phyloP scores from a whole-genome alignment of 768 basidiomycete genomes.

The Naganishia vishniacii region DNA sequence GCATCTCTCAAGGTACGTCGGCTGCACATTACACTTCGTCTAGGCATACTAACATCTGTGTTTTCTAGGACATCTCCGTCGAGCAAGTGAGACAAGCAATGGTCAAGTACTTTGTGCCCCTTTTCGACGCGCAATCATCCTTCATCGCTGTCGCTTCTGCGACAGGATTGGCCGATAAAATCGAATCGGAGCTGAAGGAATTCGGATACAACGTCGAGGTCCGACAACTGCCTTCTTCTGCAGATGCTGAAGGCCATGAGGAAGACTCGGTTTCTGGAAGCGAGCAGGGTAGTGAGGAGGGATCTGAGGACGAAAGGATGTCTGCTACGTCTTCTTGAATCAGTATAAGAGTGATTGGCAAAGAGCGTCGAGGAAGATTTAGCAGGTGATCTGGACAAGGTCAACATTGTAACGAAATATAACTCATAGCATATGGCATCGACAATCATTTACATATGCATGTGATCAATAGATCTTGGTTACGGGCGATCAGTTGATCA shows the following conservation, averaged over 20 bases:
- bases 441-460: not conserved
- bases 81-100: slow-evolving; percentile 68
- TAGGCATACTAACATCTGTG: not conserved
- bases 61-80: slow-evolving; percentile 62
- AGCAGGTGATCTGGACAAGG: not conserved
- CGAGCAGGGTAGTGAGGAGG: slow-evolving; percentile 17
- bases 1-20: slow-evolving; percentile 57
- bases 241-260: slow-evolving; percentile 34
- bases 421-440: not conserved
- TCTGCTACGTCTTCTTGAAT: slow-evolving; percentile 7
- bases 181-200: slow-evolving; percentile 59
- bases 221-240: slow-evolving; percentile 59
- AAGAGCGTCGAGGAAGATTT: not conserved
- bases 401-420: not conserved
- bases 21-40: too few species aligned
- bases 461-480: not conserved
- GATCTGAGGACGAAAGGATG: slow-evolving; percentile 15
- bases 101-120: slow-evolving; percentile 68
- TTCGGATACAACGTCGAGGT: slow-evolving; percentile 76
- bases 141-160: slow-evolving; percentile 77
- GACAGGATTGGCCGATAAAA: slow-evolving; percentile 69
- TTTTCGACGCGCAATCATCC: slow-evolving; percentile 72
- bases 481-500: not conserved
- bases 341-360: not conserved
- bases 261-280: not conserved